Conservation (phyloP, 768 basidiomycete genomes). For the Lactifluus piperatus region DNA sequence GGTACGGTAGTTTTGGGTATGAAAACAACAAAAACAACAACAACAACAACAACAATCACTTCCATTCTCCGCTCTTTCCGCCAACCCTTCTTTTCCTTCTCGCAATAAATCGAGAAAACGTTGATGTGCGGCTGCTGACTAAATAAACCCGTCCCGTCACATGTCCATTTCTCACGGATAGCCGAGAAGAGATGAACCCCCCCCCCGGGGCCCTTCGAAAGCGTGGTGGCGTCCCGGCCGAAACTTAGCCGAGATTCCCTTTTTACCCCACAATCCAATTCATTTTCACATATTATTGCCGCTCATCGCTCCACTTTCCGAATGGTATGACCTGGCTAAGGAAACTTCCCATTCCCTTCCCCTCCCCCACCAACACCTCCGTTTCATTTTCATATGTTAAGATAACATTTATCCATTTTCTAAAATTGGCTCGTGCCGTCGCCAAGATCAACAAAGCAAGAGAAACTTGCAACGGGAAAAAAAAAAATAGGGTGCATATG, state of each 20-base stretch:
- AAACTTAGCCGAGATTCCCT: not conserved
- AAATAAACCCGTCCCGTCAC: not conserved
- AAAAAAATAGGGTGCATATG: not conserved
- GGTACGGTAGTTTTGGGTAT: too few species aligned
- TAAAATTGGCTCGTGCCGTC: not conserved
- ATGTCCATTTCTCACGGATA: not conserved
- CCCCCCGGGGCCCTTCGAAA: too few species aligned
- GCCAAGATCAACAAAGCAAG: constrained; percentile 1
- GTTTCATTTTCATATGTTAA: constrained; percentile 3
- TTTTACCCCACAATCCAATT: constrained; percentile 1
- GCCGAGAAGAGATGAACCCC: not conserved
- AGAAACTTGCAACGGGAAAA: not conserved
- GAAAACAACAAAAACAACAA: too few species aligned
- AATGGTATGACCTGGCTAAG: not conserved
- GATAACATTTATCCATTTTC: not conserved
- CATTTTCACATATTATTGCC: not conserved
- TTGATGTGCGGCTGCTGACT: not conserved
- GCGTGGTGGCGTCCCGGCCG: constrained; percentile 11
- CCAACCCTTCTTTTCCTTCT: not conserved
- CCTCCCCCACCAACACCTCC: not conserved
- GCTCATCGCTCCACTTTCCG: constrained; percentile 1
- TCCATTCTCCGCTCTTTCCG: not conserved
- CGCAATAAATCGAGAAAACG: not conserved
- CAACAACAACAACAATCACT: too few species aligned
- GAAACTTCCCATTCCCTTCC: not conserved